Evolutionary conservation across 495 filamentous ascomycete species (phyloP).

Genomic region (Copromyces sp.): DNA sequence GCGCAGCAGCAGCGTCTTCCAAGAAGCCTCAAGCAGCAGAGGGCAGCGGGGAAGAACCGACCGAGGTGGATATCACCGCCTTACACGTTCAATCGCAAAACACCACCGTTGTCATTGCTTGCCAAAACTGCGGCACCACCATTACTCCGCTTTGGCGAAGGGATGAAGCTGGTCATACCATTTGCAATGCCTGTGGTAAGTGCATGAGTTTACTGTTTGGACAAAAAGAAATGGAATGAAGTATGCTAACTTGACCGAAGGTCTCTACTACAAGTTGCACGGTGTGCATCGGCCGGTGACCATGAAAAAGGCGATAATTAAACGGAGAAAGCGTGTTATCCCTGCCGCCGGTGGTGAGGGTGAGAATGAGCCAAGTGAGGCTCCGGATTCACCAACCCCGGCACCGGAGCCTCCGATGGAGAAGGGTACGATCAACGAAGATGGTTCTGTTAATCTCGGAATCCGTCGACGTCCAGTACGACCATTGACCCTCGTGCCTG

Average conservation of each 20-base stretch:
- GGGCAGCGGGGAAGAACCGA: constrained; percentile 24
- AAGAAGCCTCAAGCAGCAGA: constrained; percentile 15
- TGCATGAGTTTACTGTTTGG: constrained; percentile 7
- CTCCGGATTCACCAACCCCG: constrained; percentile 32
- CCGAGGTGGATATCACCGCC: constrained; percentile 38
- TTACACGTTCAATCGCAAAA: constrained; percentile 37
- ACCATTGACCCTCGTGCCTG: constrained; percentile 36
- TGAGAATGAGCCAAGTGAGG: constrained; percentile 34
- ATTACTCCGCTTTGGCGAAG: constrained; percentile 94
- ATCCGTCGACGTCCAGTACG: constrained; percentile 39
- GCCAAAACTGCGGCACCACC: constrained; percentile 95
- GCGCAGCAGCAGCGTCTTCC: constrained; percentile 12
- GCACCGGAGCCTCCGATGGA: constrained; percentile 28
- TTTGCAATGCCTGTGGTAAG: constrained; percentile 97
- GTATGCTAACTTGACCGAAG: constrained; percentile 33
- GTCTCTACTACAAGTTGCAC: constrained; percentile 95
- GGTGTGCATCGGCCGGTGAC: constrained; percentile 83
- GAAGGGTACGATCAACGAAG: constrained; percentile 40
- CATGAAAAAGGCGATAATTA: constrained; percentile 97
- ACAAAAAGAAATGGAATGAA: background rate
- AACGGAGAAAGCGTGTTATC: constrained; percentile 89
- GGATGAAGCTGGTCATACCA: constrained; percentile 90
- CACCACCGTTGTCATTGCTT: constrained; percentile 76
- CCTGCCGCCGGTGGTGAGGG: constrained; percentile 50
- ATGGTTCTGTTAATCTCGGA: constrained; percentile 50